Evolutionary conservation across 2,329 filamentous ascomycete species (phyloP).

Genomic region (Ascochyta fabae): DNA sequence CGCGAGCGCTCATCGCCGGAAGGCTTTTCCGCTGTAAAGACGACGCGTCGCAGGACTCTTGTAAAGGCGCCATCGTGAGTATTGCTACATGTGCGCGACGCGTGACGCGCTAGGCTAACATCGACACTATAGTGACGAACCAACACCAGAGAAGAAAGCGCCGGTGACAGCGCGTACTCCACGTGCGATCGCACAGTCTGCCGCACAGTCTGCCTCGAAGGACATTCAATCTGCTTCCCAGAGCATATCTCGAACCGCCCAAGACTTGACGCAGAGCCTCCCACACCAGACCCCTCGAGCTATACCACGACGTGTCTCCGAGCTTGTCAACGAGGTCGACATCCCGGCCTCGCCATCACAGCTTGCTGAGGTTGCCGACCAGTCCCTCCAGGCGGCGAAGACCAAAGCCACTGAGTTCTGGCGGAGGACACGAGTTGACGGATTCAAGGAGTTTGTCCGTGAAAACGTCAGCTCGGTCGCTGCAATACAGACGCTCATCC

Average conservation of each 20-base stretch:
- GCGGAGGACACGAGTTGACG: slow-evolving; percentile 69
- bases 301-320: slow-evolving; percentile 62
- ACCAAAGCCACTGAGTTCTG: slow-evolving; percentile 69
- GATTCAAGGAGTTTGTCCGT: slow-evolving; percentile 70
- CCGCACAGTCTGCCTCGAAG: slow-evolving; percentile 37
- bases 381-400: slow-evolving; percentile 73
- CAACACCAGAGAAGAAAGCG: slow-evolving; percentile 54
- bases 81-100: slow-evolving; percentile 21
- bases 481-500: slow-evolving; percentile 42
- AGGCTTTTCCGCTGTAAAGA: slow-evolving; percentile 39
- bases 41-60: slow-evolving; percentile 44
- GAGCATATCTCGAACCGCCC: slow-evolving; percentile 4
- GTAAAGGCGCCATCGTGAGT: slow-evolving; percentile 45
- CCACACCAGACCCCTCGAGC: slow-evolving; percentile 41
- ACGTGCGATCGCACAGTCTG: slow-evolving; percentile 7
- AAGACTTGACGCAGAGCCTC: slow-evolving; percentile 8
- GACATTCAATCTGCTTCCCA: slow-evolving; percentile 8
- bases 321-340: slow-evolving; percentile 55
- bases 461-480: slow-evolving; percentile 74
- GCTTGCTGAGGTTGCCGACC: slow-evolving; percentile 64
- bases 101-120: slow-evolving; percentile 37
- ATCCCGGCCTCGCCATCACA: slow-evolving; percentile 78
- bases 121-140: slow-evolving; percentile 44
- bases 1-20: slow-evolving; percentile 51
- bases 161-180: slow-evolving; percentile 7